Percentiles rank a stretch among this genome's conserved stretches.
Conservation (phyloP, 1,284 basidiomycete species). For the Cerrena zonata region DNA sequence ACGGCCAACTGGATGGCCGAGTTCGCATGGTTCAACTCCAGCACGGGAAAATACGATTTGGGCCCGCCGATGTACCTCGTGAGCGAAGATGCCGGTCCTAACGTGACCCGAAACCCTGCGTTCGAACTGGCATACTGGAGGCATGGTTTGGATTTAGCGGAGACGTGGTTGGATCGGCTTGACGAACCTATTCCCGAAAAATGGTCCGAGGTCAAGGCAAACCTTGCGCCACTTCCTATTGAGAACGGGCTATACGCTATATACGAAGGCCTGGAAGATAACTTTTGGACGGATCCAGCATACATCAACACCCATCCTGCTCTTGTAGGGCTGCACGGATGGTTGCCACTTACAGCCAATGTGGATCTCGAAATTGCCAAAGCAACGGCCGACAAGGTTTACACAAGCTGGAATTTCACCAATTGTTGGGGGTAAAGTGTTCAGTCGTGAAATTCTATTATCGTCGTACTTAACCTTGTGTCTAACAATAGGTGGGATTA, state of each 20-base stretch:
- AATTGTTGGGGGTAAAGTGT: slow-evolving; percentile 49
- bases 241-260: slow-evolving; percentile 47
- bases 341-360: slow-evolving; percentile 47
- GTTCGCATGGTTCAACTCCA: slow-evolving; percentile 48
- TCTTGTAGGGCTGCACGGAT: slow-evolving; percentile 51
- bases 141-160: slow-evolving; percentile 43
- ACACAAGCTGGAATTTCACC: slow-evolving; percentile 49
- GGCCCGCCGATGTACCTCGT: slow-evolving; percentile 56
- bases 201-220: slow-evolving; percentile 42
- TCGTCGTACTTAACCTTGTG: too few species aligned
- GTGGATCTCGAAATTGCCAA: slow-evolving; percentile 43
- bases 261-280: slow-evolving; percentile 47
- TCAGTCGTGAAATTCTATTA: too few species aligned
- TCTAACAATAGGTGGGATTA: slow-evolving; percentile 56
- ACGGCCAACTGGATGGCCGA: slow-evolving; percentile 59
- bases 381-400: slow-evolving; percentile 48
- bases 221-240: slow-evolving; percentile 45
- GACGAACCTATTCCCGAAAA: slow-evolving; percentile 34
- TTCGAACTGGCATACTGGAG: slow-evolving; percentile 58
- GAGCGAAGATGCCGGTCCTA: slow-evolving; percentile 52
- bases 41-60: slow-evolving; percentile 45
- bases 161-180: slow-evolving; percentile 41
- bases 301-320: slow-evolving; percentile 57
- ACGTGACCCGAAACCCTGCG: slow-evolving; percentile 48
- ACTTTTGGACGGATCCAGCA: slow-evolving; percentile 47